Evolutionary conservation across 495 filamentous ascomycete species (phyloP).

Genomic region (Emericellopsis terricola): DNA sequence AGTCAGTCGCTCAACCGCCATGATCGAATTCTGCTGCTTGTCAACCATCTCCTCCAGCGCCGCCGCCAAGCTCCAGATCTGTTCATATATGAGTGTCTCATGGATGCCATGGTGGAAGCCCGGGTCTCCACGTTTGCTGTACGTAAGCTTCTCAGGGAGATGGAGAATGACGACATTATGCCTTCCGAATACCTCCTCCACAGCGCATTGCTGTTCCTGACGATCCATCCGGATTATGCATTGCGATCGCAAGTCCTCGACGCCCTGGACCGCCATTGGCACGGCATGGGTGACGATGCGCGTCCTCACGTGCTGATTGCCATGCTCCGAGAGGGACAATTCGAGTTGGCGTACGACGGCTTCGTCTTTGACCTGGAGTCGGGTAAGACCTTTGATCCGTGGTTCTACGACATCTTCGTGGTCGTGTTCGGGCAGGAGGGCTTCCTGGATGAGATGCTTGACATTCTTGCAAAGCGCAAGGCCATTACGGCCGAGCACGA

Average conservation of each 20-base stretch:
- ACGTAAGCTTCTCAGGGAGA: slow-evolving; percentile 44
- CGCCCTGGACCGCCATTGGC: slow-evolving; percentile 54
- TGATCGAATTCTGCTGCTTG: slow-evolving; percentile 9
- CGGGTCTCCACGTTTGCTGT: slow-evolving; percentile 47
- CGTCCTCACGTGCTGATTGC: slow-evolving; percentile 54
- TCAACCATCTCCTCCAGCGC: slow-evolving; percentile 39
- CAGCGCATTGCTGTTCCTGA: slow-evolving; percentile 50
- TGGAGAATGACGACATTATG: slow-evolving; percentile 39
- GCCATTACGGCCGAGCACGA: slow-evolving; percentile 22
- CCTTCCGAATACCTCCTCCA: slow-evolving; percentile 51
- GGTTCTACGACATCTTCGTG: slow-evolving; percentile 61
- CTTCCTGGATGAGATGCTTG: slow-evolving; percentile 59
- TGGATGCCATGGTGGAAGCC: slow-evolving; percentile 49
- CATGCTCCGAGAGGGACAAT: slow-evolving; percentile 58
- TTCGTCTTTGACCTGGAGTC: slow-evolving; percentile 45
- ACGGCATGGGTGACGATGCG: slow-evolving; percentile 41
- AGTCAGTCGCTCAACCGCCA: slow-evolving; percentile 10
- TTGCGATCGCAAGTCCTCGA: slow-evolving; percentile 51
- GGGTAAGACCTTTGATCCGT: slow-evolving; percentile 36
- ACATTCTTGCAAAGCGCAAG: slow-evolving; percentile 37
- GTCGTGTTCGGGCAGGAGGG: slow-evolving; percentile 48
- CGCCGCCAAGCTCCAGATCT: slow-evolving; percentile 44
- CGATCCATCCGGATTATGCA: slow-evolving; percentile 73
- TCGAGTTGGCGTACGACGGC: slow-evolving; percentile 63
- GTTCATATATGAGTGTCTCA: slow-evolving; percentile 53